phyloP scores from a whole-genome alignment of 805 yeast species.

The Zygosaccharomyces bisporus region DNA sequence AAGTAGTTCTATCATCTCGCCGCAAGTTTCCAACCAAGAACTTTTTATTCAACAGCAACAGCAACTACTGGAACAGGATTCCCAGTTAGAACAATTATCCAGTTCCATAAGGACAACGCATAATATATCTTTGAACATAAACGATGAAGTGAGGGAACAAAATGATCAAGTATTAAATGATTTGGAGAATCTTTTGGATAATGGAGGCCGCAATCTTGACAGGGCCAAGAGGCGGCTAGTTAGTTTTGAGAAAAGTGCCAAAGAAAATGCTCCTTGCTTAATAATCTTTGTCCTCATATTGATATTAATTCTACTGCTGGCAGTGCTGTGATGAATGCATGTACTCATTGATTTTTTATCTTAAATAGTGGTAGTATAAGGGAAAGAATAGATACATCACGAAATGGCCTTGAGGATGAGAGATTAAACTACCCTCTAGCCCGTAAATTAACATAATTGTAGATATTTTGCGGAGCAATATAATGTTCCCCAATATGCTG shows the following conservation, averaged over 20 bases:
- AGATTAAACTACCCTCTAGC: slow-evolving; percentile 5
- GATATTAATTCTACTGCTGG: slow-evolving; percentile 43
- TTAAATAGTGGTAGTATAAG: background rate
- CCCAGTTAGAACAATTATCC: slow-evolving; percentile 40
- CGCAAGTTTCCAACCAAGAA: slow-evolving; percentile 34
- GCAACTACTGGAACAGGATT: slow-evolving; percentile 46
- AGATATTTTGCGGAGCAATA: slow-evolving; percentile 6
- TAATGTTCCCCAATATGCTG: slow-evolving; percentile 13
- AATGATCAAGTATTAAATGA: slow-evolving; percentile 45
- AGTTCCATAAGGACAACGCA: slow-evolving; percentile 44
- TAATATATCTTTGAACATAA: slow-evolving; percentile 44
- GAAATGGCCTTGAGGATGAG: background rate
- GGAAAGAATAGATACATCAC: background rate
- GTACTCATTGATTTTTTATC: background rate
- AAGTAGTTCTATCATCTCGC: slow-evolving; percentile 2
- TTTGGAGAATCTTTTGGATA: slow-evolving; percentile 45
- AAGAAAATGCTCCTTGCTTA: slow-evolving; percentile 49
- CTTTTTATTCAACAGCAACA: slow-evolving; percentile 45
- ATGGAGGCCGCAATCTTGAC: slow-evolving; percentile 40
- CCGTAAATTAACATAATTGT: slow-evolving; percentile 9
- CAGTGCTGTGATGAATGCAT: slow-evolving; percentile 34
- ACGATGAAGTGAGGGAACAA: slow-evolving; percentile 47
- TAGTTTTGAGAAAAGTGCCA: slow-evolving; percentile 40
- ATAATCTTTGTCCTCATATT: slow-evolving; percentile 43
- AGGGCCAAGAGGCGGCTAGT: slow-evolving; percentile 42